phyloP scores from a whole-genome alignment of 1,284 basidiomycete genomes.

The Marasmius oreades region DNA sequence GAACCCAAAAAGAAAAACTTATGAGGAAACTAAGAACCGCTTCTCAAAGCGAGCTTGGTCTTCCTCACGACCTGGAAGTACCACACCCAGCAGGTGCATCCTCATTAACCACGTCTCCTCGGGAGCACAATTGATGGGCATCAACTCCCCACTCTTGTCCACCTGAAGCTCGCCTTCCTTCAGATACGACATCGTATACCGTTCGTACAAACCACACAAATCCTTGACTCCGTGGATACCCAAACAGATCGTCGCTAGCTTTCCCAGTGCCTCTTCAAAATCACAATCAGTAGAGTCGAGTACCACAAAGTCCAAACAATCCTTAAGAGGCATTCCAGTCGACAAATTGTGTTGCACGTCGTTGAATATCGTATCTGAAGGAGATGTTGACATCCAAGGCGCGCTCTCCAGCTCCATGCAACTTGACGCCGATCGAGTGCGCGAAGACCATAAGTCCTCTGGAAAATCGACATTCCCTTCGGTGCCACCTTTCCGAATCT shows the following conservation, averaged over 20 bases:
- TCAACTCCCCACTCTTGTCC: background rate
- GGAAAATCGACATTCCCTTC: constrained; percentile 13
- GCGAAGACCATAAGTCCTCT: background rate
- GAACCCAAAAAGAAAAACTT: background rate
- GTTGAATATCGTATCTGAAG: background rate
- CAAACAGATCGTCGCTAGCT: background rate
- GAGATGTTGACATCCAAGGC: background rate
- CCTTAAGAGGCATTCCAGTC: background rate
- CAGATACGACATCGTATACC: background rate
- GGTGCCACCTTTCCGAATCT: constrained; percentile 25
- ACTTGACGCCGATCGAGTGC: background rate
- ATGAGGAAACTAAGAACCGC: background rate
- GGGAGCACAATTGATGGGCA: background rate
- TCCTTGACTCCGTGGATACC: background rate
- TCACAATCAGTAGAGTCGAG: background rate
- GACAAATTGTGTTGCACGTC: background rate
- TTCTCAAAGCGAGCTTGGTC: background rate
- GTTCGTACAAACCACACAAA: background rate
- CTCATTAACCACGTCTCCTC: background rate
- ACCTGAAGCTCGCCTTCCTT: background rate
- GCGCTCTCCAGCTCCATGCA: background rate
- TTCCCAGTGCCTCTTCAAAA: background rate
- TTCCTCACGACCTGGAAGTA: background rate
- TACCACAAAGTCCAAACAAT: background rate
- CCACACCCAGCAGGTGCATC: background rate